Percentiles rank a stretch among this genome's conserved stretches.
Evolutionary conservation across 805 yeast species (phyloP).

Genomic region (Teunomyces panamensis): DNA sequence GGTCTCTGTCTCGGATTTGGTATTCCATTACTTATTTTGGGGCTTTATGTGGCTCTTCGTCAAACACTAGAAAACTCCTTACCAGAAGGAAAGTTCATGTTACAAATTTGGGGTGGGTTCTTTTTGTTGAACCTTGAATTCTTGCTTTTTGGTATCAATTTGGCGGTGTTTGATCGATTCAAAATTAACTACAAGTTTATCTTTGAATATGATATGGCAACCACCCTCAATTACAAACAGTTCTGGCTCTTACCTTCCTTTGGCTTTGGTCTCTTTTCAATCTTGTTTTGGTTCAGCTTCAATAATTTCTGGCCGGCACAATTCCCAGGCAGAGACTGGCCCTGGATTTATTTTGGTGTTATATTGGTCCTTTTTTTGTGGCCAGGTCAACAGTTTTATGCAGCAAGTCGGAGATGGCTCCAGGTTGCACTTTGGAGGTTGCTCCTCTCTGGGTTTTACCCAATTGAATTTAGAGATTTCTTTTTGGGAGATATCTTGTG

Average conservation of each 20-base stretch:
- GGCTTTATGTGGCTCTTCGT: conserved; percentile 51
- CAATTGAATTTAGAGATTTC: conserved; percentile 94
- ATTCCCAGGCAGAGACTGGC: conserved; percentile 71
- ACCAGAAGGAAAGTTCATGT: conserved; percentile 56
- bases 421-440: conserved; percentile 69
- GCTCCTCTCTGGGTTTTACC: conserved; percentile 78
- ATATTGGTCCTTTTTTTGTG: conserved; percentile 47
- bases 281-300: conserved; percentile 77
- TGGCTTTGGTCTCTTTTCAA: conserved; percentile 51
- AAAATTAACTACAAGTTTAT: conserved; percentile 89
- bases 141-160: conserved; percentile 62
- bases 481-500: conserved; percentile 89
- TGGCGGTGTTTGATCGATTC: conserved; percentile 67
- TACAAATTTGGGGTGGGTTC: conserved; percentile 95
- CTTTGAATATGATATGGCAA: conserved; percentile 77
- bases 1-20: conserved; percentile 73
- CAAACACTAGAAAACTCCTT: conserved; percentile 35
- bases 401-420: conserved; percentile 76
- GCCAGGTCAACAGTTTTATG: conserved; percentile 59
- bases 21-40: conserved; percentile 62
- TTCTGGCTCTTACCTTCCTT: conserved; percentile 63
- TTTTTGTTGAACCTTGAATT: conserved; percentile 60
- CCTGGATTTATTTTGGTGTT: conserved; percentile 70
- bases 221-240: conserved; percentile 63
- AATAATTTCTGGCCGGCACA: conserved; percentile 58